These are phyloP conservation scores for Trypanosoma lewisi DNA, from an alignment of 208 protist genomes.

Conservation along the genomic window DNA sequence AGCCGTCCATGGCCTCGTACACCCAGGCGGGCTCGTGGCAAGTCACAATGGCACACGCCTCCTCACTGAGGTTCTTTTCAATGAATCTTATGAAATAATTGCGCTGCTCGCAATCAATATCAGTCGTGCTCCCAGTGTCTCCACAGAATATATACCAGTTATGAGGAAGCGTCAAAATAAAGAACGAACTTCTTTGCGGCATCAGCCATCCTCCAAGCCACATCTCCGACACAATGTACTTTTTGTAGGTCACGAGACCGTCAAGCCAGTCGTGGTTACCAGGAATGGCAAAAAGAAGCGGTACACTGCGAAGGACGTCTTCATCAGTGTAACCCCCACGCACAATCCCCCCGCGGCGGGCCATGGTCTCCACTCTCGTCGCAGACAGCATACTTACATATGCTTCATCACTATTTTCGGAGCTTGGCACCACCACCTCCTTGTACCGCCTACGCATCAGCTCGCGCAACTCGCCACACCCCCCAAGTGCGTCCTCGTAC, in stretches of 20 bases:
- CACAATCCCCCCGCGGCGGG: too few species aligned
- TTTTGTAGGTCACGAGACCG: conserved; percentile 73
- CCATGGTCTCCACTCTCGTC: too few species aligned
- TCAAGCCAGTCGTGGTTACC: conserved; percentile 92
- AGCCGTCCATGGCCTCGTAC: conserved; percentile 52
- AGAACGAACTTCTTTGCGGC: conserved; percentile 83
- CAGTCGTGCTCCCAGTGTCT: conserved; percentile 67
- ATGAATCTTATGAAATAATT: conserved; percentile 83
- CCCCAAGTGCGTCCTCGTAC: conserved; percentile 58
- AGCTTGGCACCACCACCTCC: too few species aligned
- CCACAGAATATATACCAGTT: conserved; percentile 87
- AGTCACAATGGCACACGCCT: conserved; percentile 69
- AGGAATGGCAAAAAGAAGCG: conserved; percentile 77
- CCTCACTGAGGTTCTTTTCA: conserved; percentile 62
- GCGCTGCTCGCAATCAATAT: conserved; percentile 80
- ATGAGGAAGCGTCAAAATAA: conserved; percentile 68
- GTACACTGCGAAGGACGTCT: conserved; percentile 55
- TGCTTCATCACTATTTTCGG: too few species aligned
- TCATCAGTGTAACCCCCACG: conserved; percentile 36
- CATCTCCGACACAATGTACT: conserved; percentile 68
- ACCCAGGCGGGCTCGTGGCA: conserved; percentile 80
- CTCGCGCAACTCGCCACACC: conserved; percentile 40
- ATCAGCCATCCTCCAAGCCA: conserved; percentile 87
- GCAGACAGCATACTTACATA: too few species aligned
- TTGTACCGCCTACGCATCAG: too few species aligned